Conservation (phyloP, 768 basidiomycete genomes). For the Boletus reticulatus region DNA sequence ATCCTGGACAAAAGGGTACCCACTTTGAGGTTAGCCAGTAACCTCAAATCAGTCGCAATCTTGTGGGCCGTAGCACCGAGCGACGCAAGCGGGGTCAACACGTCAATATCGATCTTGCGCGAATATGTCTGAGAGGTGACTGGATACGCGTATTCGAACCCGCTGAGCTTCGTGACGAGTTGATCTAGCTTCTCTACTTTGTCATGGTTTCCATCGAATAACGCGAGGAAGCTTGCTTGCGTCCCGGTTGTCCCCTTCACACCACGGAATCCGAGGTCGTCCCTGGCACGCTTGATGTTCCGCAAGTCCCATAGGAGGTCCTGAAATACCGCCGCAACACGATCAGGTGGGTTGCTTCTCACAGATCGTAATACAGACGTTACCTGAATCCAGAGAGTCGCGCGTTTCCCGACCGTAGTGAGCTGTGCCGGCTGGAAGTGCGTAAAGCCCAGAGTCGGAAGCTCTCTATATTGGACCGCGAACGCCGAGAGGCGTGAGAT, state of each 20-base stretch:
- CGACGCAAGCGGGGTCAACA: conserved; percentile 85
- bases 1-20: background rate
- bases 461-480: conserved; percentile 78
- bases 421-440: conserved; percentile 99
- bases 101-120: conserved; percentile 94
- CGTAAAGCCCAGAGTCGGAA: conserved; percentile 96
- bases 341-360: background rate
- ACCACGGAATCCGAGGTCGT: conserved; percentile 95
- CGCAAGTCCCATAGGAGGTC: conserved; percentile 96
- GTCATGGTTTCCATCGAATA: conserved; percentile 94
- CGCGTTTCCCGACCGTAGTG: conserved; percentile 96
- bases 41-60: conserved; percentile 91
- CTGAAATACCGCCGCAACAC: conserved; percentile 32
- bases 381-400: conserved; percentile 95
- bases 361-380: conserved; percentile 8
- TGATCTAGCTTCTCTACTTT: conserved; percentile 92
- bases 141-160: conserved; percentile 93
- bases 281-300: conserved; percentile 84
- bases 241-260: conserved; percentile 99
- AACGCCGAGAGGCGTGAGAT: conserved; percentile 87
- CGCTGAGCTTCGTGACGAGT: conserved; percentile 86
- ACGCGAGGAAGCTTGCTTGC: conserved; percentile 90
- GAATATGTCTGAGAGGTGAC: conserved; percentile 99
- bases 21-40: conserved; percentile 92
- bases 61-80: conserved; percentile 96